Base-by-base conservation (phyloP, 371 early-diverging fungal species). In the Apophysomyces sp. region DNA sequence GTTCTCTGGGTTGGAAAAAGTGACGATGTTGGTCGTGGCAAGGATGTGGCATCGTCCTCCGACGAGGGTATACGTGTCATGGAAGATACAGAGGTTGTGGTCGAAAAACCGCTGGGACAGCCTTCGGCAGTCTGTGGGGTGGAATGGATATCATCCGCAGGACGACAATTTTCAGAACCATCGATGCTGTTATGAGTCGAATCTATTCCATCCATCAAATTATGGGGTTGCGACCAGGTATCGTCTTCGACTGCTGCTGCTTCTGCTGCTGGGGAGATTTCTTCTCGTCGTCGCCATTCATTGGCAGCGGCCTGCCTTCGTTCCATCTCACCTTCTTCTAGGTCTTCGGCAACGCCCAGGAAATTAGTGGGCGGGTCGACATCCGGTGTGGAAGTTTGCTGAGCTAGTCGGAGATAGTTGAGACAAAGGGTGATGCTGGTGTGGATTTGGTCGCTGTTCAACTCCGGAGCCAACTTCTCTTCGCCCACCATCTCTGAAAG, bases 331-430 rank as follows among this genome's bases (percentile, higher is more conserved):
- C 77, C 77, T 60, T 75, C 76, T 57, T 80, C 77, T 26, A 76
- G 57, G 40, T 73, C 79, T 21, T 76, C 72, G 12, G 44, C 57
- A 4, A 54, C 62, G 0, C 40, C 60, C 24, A 39, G 40, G n/a
- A 37, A 26, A 9, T 16, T 40, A 7, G 37, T 28, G 12, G 58
- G 57, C 18, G 67, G 63, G 41, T 44, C 69, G 24, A 52, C 63
- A 26, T 65, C 41, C 8, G 68, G 68, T 18, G 66, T 68, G 26
- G 65, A 61, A 24, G 61, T 63, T 37, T 72, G 69, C 62, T 76
- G 74, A 9, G 80, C 69, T 32, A 76, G 72, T 61, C 80, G 74
- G 34, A 81, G 69, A 61, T 82, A 82, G 31, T 77, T 77, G 37
- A 81, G 54, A 31, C 77, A 75, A 31, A 81, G 66, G 31, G 66